Base-by-base conservation (phyloP, 495 filamentous ascomycete genomes). In the Hypoxylon rickii region DNA sequence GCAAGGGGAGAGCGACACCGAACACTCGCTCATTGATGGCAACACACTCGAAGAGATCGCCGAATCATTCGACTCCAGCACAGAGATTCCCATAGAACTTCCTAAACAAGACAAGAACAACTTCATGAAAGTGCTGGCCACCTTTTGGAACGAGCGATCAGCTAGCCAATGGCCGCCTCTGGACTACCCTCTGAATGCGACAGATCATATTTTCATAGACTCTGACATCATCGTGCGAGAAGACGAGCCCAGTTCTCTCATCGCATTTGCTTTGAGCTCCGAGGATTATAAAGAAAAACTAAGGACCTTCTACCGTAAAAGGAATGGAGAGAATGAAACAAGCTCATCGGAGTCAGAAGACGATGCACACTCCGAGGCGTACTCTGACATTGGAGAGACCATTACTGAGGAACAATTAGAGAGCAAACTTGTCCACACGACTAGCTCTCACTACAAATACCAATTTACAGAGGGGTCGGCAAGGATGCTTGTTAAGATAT, bases 111-210 rank as follows among this genome's bases (percentile, higher is more conserved):
- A 96, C 64, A 89, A 91, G 63, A 90, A 83, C 48, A 96, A 91
- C 15, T 80, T 97, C 44, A 85, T 97, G 85, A 96, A 92, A 61
- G 89, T 96, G 78, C 76, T 99, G 44, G 92, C 88, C 7, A 96
- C 92, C 51, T 99, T 99, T 73, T 99, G 95, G 95, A 95, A 94
- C 15, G 94, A 97, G 68, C 85, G 94, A 36, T 97, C 94, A 16
- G 90, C 95, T 33, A 96, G 90, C 73, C 92, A 92, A 37, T 99
- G 95, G 95, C 78, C 89, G n/a, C 83, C 86, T 19, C 79, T 99
- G 18, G 95, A 97, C 17, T 99, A 97, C 64, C 95, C 95, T 8
- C 79, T 96, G 51, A 88, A 85, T 61, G 80, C 88, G 11, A 86
- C 83, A 34, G 95, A 97, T 69, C 94, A 99, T 68, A 89, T 97